Evolutionary conservation across 345 rosid genomes (phyloP).

Genomic region (Brassica carinata): DNA sequence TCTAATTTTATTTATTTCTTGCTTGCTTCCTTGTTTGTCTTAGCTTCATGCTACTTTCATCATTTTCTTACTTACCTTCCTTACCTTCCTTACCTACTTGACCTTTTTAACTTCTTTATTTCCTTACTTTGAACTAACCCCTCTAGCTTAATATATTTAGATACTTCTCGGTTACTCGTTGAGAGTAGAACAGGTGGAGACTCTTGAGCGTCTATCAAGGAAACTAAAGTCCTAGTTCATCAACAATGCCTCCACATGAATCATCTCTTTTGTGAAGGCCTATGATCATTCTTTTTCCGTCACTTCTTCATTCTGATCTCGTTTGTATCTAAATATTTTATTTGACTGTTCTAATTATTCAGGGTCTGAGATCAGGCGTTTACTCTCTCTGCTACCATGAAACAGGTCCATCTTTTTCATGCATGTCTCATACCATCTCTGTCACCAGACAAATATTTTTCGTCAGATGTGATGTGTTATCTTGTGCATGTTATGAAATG

Average conservation of each 20-base stretch:
- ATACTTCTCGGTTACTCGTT: not conserved
- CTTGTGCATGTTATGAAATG: not conserved
- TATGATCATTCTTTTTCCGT: not conserved
- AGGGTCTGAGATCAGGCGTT: not conserved
- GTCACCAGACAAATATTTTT: not conserved
- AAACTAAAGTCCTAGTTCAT: not conserved
- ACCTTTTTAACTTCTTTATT: not conserved
- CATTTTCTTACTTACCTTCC: no score
- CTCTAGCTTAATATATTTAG: not conserved
- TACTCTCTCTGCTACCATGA: not conserved
- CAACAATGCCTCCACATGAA: not conserved
- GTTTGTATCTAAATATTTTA: not conserved
- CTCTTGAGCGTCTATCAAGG: not conserved
- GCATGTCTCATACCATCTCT: not conserved
- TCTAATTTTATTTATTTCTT: no score
- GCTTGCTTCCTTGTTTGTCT: no score
- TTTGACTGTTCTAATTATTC: not conserved
- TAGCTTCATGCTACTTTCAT: no score
- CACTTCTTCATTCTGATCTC: not conserved
- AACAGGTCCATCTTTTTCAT: no score
- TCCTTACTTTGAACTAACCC: not conserved
- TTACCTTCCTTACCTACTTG: no score
- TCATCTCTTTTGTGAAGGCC: not conserved
- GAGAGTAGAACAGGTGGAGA: not conserved
- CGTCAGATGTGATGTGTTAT: not conserved